Evolutionary conservation across 2,329 filamentous ascomycete species (phyloP), one percentile per base, ranked within the genome.

Genomic region (Microcyclosporella mali): DNA sequence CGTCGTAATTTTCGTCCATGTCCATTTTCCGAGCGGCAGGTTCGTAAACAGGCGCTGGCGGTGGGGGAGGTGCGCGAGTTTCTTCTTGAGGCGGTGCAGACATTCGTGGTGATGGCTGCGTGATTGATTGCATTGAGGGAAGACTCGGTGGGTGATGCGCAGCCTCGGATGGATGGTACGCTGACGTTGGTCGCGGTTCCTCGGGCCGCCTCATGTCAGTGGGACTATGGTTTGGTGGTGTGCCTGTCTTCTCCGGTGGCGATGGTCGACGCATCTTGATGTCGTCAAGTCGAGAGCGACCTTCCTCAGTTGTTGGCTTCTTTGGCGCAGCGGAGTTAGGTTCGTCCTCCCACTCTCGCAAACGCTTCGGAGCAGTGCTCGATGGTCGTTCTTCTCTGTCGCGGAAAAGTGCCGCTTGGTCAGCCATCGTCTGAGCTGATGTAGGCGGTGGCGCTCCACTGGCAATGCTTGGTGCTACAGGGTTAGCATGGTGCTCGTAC

Each of bases 1-100:
- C 90, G 63, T 97, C 90, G 58, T 98, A 97, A 63, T 97, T 85
- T 64, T 98, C 92, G 55, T 98, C 89, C 15, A 97, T 86, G 6
- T 97, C 90, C 80, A 98, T 94, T 66, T 94, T 94, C 16, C 92
- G 78, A 15, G 88, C 88, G 27, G 92, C 88, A 40, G 88, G 86
- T 68, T 97, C 90, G 45, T 81, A 82, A 14, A 73, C 65, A n/a
- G 53, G 58, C 31, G 67, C 60, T 51, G 56, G 47, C 25, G 51
- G 47, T 8, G 54, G 53, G 10, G 51, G 47, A 16, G 49, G 43
- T 29, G 49, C 62, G 7, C 64, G 62, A 28, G 67, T 65, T 50
- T 71, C 69, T 45, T 70, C 66, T 41, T 68, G 67, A 49, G 66
- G 59, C 46, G 64, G 62, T 40, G 75, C 72, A 33, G 75, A 67